These are phyloP conservation scores for Paulownia fortunei DNA, from an alignment of 257 asterid genomes.

Conservation along the genomic window DNA sequence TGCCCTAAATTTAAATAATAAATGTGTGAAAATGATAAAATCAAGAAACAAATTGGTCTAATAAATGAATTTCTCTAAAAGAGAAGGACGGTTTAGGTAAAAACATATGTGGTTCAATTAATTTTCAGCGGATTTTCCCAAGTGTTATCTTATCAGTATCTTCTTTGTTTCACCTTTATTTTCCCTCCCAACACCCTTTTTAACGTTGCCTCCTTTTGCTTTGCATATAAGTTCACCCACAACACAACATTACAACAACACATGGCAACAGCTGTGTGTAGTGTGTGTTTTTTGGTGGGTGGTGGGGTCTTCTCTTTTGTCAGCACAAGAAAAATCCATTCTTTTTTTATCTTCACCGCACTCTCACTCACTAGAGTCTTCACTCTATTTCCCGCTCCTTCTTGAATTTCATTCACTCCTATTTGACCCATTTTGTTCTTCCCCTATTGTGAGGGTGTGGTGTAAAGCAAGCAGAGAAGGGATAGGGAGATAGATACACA, in stretches of 20 bases:
- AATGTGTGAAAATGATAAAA: background rate
- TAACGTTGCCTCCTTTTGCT: constrained; percentile 19
- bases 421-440: constrained; percentile 38
- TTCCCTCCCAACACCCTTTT: constrained; percentile 33
- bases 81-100: constrained; percentile 6
- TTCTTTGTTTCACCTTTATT: background rate
- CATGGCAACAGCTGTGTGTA: constrained; percentile 43
- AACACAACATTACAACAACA: constrained; percentile 23
- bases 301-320: constrained; percentile 63
- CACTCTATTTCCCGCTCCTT: constrained; percentile 77
- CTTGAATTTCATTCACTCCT: constrained; percentile 56
- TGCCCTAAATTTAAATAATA: background rate
- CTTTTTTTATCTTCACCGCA: constrained; percentile 24
- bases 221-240: constrained; percentile 33
- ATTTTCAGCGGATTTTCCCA: constrained; percentile 24
- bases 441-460: constrained; percentile 45
- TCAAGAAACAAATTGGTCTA: constrained; percentile 3
- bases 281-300: constrained; percentile 47
- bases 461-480: constrained; percentile 6
- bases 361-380: constrained; percentile 44
- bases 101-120: background rate
- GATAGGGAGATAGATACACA: constrained; percentile 23
- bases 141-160: background rate
- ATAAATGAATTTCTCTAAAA: constrained; percentile 14
- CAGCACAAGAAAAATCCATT: constrained; percentile 61